Base-by-base conservation (phyloP, 2,329 filamentous ascomycete genomes). In the Nigrograna mackinnonii region DNA sequence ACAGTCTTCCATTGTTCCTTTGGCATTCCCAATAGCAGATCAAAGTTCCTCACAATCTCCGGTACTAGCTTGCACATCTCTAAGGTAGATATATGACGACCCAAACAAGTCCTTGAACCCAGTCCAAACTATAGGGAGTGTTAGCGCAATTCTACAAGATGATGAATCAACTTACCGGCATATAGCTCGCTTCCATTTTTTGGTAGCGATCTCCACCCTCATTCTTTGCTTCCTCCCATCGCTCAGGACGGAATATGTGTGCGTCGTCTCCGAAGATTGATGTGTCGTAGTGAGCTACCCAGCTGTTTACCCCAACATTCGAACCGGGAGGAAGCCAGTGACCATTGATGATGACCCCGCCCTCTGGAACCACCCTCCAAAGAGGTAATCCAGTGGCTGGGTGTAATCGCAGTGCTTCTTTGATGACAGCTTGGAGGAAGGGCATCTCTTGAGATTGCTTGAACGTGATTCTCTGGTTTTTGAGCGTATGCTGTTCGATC, bases 361-460 rank as follows among this genome's bases (percentile, higher is more conserved):
- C 52, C 9, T 40, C 28, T 16, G 52, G 52, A 5, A 60, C 57
- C 3, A 55, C 52, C n/a, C 59, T 39, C 37, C 44, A 45, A 2
- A 61, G 41, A 13, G 52, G 54, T 11, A 59, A 39, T 2, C 57
- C 57, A 18, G 51, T 55, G 1, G 50, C 54, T 2, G 60, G 56
- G 39, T 61, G 54, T 35, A 61, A 38, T 12, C 60, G 31, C 9
- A 63, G 40, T 16, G 47, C 57, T 41, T 63, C 60, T 21, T 58
- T 58, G 22, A 63, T 54, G 11, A 53, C 51, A 7, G 60, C 60
- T 22, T 64, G 55, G 1, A 63, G 51, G 36, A 62, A 63, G 3
- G 56, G 55, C 55, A 61, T 59, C n/a, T 57, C 46, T 36, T 59
- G 57, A 12, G 43, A 47, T 14, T 54, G 50, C 41, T 54, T 46